Evolutionary conservation across 225 moss, liverwort and hornwort genomes (phyloP).

Genomic region (Asterella californica): DNA sequence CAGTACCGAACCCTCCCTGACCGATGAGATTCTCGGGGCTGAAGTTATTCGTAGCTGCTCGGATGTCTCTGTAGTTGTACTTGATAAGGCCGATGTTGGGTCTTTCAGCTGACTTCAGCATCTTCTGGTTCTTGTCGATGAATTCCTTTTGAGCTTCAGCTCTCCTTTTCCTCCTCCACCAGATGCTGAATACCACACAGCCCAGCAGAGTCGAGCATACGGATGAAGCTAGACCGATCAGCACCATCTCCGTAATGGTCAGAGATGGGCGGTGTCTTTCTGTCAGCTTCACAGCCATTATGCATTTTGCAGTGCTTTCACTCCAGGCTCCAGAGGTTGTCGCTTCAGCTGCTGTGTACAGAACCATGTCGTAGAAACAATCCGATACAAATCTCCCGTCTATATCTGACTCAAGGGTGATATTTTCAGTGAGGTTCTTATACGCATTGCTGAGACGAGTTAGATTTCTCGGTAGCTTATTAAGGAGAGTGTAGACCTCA

Average conservation of each 20-base stretch:
- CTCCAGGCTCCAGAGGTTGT: slow-evolving; percentile 7
- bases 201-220: slow-evolving; percentile 7
- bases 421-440: background rate
- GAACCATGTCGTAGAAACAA: slow-evolving; percentile 10
- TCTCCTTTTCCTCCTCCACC: background rate
- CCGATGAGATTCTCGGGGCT: slow-evolving; percentile 45
- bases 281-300: slow-evolving; percentile 10
- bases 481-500: background rate
- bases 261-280: background rate
- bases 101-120: slow-evolving; percentile 32
- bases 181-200: background rate
- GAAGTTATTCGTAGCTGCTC: slow-evolving; percentile 52
- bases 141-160: slow-evolving; percentile 20
- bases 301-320: slow-evolving; percentile 14
- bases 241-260: background rate
- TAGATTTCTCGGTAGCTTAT: background rate
- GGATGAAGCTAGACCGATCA: slow-evolving; percentile 6
- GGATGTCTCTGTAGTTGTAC: slow-evolving; percentile 49
- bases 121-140: slow-evolving; percentile 37
- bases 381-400: slow-evolving; percentile 3
- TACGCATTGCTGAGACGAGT: background rate
- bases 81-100: slow-evolving; percentile 38
- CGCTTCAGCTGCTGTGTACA: slow-evolving; percentile 17
- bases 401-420: background rate
- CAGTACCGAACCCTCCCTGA: slow-evolving; percentile 53